phyloP scores from a whole-genome alignment of 2,329 filamentous ascomycete genomes.

The Hypoxylon sp. region DNA sequence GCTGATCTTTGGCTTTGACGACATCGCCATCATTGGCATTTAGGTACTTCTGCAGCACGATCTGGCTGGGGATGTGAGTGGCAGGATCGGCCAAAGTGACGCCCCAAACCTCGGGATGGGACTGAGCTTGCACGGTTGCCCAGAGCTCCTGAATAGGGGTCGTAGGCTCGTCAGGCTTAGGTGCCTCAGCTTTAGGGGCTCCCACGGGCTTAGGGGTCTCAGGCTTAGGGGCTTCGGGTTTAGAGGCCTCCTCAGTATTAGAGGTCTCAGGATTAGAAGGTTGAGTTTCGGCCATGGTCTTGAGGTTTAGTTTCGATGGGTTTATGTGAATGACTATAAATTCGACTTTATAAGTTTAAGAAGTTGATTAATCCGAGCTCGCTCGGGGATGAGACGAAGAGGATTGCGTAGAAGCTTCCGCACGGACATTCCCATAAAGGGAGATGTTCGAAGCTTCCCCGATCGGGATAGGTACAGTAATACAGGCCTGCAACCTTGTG shows the following conservation, averaged over 20 bases:
- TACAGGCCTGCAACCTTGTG: conserved; percentile 21
- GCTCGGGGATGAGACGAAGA: conserved; percentile 23
- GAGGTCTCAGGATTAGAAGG: conserved; percentile 31
- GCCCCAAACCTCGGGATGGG: conserved; percentile 88
- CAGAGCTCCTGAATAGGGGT: conserved; percentile 54
- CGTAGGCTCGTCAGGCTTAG: conserved; percentile 48
- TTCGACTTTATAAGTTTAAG: background rate
- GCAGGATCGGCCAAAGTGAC: conserved; percentile 72
- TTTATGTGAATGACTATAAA: background rate
- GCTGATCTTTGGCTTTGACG: conserved; percentile 80
- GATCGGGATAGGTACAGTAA: conserved; percentile 30
- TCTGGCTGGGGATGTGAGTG: conserved; percentile 79
- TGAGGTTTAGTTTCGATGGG: background rate
- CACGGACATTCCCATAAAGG: conserved; percentile 19
- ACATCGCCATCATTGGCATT: conserved; percentile 88
- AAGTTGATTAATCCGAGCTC: conserved; percentile 5
- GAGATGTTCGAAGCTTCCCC: conserved; percentile 33
- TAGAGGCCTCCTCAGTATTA: conserved; percentile 23
- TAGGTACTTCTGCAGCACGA: conserved; percentile 93
- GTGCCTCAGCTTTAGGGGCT: conserved; percentile 42
- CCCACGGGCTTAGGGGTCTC: conserved; percentile 21
- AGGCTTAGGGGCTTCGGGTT: conserved; percentile 32
- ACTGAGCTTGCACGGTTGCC: conserved; percentile 52
- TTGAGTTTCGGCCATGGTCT: conserved; percentile 40
- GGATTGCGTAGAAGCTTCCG: conserved; percentile 15